Base-by-base conservation (phyloP, 2,329 filamentous ascomycete species). In the Verticillium klebahnii region DNA sequence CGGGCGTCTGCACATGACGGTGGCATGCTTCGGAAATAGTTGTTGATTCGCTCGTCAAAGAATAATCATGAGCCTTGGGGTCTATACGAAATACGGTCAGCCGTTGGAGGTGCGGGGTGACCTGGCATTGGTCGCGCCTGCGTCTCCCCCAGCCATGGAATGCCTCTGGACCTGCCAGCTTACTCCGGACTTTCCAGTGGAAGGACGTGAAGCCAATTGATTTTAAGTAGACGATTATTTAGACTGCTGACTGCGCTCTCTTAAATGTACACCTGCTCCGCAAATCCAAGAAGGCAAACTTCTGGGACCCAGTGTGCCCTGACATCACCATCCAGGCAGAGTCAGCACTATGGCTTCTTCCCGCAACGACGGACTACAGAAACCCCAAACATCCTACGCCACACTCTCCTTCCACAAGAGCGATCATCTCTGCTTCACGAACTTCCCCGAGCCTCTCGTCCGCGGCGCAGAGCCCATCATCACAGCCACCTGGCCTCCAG, bases 381-480 rank as follows among this genome's bases (percentile, higher is more conserved):
- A 3, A 3, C 2, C 11, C 5, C 25, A 5, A 17, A 6, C 55
- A 8, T 29, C 40, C 29, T 68, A 60, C 39, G 67, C 69, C n/a
- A 63, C 62, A 19, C 40, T 71, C 37, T 69, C 67, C 32, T 57
- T 71, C 60, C 66, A 69, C 57, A 63, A 66, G 36, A 57, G 57
- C 19, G 65, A 70, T 58, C 63, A 56, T 57, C 25, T 72, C 52
- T 66, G 69, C 56, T 64, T 70, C 52, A 59, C 69, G 23, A 61
- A 66, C 60, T 68, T 70, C 59, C 69, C 68, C 14, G 37, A 62
- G 19, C 25, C 62, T 7, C 56, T 69, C 29, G 52, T 56, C 59
- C n/a, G 56, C 19, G 52, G 57, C 17, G 40, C 67, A 25, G 63
- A 68, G 39, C 11, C 63, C n/a, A 52, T 67, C 19, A 56, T 71